Conservation (phyloP, 306 rosid species). For the Ziziphus jujuba region DNA sequence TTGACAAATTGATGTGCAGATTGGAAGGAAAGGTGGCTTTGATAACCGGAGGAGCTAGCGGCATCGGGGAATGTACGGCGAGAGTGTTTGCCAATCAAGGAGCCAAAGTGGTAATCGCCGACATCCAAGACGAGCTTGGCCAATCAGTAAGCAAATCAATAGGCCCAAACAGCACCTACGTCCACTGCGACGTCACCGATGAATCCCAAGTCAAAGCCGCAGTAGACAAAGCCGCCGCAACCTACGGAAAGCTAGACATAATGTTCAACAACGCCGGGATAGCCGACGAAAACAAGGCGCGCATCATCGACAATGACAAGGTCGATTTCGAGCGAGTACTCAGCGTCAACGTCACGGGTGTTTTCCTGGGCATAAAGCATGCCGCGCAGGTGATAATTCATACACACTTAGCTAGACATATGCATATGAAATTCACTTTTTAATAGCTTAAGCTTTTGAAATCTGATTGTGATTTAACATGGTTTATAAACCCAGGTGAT, state of each 20-base stretch:
- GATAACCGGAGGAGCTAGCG: constrained; percentile 89
- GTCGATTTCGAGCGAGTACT: constrained; percentile 71
- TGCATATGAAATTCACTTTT: no score
- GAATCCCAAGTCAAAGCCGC: constrained; percentile 61
- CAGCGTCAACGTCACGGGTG: constrained; percentile 56
- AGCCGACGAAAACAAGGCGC: constrained; percentile 35
- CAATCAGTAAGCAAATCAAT: constrained; percentile 29
- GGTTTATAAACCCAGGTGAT: no score
- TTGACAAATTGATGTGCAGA: constrained; percentile 25
- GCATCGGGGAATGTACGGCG: constrained; percentile 70
- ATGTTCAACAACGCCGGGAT: constrained; percentile 88
- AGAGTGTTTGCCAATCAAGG: constrained; percentile 55
- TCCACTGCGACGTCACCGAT: constrained; percentile 71
- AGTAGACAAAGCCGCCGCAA: constrained; percentile 30
- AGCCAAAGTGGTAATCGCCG: constrained; percentile 65
- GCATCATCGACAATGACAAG: constrained; percentile 59
- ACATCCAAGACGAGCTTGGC: constrained; percentile 75
- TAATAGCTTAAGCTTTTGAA: no score
- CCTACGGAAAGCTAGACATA: constrained; percentile 65
- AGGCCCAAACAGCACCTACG: constrained; percentile 40
- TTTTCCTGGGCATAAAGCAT: constrained; percentile 72
- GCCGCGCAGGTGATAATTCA: constrained; percentile 65
- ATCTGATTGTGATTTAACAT: no score
- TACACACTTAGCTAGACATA: no score
- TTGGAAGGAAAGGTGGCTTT: constrained; percentile 78